phyloP scores from a whole-genome alignment of 805 yeast species.

The Nakazawaea pomicola region DNA sequence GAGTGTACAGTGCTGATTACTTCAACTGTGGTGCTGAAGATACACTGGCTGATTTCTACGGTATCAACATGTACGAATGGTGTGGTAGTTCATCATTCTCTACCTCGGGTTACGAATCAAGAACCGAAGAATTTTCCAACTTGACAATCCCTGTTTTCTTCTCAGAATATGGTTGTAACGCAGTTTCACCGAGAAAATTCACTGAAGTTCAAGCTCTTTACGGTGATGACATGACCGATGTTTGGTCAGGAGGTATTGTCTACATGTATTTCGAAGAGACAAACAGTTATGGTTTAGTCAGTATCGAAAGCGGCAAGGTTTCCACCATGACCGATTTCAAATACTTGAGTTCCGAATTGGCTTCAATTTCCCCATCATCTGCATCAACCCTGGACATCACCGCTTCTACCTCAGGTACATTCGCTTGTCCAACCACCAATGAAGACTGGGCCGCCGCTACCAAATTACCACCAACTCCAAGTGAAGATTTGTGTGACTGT shows the following conservation, averaged over 20 bases:
- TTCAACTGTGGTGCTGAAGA: conserved; percentile 69
- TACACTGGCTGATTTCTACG: conserved; percentile 73
- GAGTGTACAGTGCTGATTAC: conserved; percentile 67
- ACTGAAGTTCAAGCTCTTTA: conserved; percentile 65
- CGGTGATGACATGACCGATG: conserved; percentile 66
- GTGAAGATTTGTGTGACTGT: conserved; percentile 60
- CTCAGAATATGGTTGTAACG: conserved; percentile 82
- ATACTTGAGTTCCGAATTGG: conserved; percentile 58
- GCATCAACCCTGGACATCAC: conserved; percentile 35
- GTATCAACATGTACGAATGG: conserved; percentile 90
- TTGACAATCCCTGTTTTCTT: conserved; percentile 71
- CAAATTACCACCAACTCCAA: conserved; percentile 77
- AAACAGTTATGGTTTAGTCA: conserved; percentile 71
- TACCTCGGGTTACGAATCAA: conserved; percentile 58
- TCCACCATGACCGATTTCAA: conserved; percentile 58
- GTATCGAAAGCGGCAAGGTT: conserved; percentile 43
- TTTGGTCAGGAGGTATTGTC: conserved; percentile 89
- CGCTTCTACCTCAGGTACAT: conserved; percentile 34
- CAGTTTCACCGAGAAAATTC: conserved; percentile 64
- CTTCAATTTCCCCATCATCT: conserved; percentile 47
- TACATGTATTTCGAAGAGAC: conserved; percentile 79
- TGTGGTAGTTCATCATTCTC: conserved; percentile 61
- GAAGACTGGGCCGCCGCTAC: conserved; percentile 62
- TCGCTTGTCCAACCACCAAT: conserved; percentile 57
- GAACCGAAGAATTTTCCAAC: conserved; percentile 61